phyloP scores from a whole-genome alignment of 331 rosid genomes.

The Stylosanthes scabra region DNA sequence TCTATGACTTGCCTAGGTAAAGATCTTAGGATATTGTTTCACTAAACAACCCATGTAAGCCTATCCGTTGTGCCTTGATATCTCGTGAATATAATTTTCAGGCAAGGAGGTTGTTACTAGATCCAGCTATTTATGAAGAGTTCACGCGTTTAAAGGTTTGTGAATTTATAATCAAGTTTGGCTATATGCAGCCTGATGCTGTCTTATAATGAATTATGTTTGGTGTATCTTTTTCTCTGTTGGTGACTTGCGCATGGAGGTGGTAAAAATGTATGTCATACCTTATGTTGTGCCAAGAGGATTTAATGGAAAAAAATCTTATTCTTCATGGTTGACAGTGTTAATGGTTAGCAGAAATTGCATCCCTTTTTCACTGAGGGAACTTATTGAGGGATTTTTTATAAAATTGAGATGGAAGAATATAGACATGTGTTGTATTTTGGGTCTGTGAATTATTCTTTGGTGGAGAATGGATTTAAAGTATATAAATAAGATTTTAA shows the following conservation, averaged over 20 bases:
- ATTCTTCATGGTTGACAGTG: not conserved
- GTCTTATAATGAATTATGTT: constrained; percentile 25
- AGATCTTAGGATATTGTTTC: constrained; percentile 2
- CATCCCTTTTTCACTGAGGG: constrained; percentile 4
- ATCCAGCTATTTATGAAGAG: constrained; percentile 99
- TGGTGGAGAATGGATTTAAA: not conserved
- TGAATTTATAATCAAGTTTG: constrained; percentile 25
- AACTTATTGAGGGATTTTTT: constrained; percentile 11
- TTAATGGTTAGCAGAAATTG: constrained; percentile 14
- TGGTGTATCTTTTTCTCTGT: constrained; percentile 4
- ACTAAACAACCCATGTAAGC: not conserved
- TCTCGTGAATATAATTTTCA: constrained; percentile 42
- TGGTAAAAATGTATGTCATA: constrained; percentile 27
- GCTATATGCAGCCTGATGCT: constrained; percentile 29
- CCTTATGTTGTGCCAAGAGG: constrained; percentile 6
- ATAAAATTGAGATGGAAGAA: not conserved
- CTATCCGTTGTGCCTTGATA: constrained; percentile 6
- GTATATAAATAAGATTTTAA: not conserved
- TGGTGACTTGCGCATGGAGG: not conserved
- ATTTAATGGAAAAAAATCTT: not conserved
- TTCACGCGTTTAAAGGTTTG: constrained; percentile 91
- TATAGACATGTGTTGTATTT: not conserved
- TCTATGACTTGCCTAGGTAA: not conserved
- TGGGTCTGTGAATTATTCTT: not conserved
- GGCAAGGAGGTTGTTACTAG: constrained; percentile 92